Percentiles rank a stretch among this genome's conserved stretches.
Conservation (phyloP, 805 yeast species). For the Hanseniaspora valbyensis region DNA sequence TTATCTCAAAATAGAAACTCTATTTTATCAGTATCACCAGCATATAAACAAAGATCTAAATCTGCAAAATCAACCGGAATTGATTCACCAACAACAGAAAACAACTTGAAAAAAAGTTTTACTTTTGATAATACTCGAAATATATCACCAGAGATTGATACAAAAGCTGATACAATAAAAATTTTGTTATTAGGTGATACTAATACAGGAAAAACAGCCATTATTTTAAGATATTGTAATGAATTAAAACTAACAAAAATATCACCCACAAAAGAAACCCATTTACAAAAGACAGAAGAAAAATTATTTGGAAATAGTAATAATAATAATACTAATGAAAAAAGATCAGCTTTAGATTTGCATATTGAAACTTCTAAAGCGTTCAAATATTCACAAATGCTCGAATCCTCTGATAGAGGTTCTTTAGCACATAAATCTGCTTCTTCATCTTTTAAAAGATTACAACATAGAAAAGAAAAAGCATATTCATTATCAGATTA, state of each 20-base stretch:
- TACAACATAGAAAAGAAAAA: conserved; percentile 14
- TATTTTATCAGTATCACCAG: not conserved
- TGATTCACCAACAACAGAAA: not conserved
- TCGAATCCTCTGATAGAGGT: not conserved
- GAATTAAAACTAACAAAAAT: conserved; percentile 20
- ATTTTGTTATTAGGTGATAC: conserved; percentile 36
- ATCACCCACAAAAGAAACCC: not conserved
- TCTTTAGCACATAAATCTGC: not conserved
- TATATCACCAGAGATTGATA: conserved; percentile 10
- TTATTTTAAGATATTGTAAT: conserved; percentile 35
- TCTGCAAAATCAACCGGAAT: conserved; percentile 5
- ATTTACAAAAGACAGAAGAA: conserved; percentile 4
- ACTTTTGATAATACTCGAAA: not conserved
- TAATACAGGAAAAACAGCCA: conserved; percentile 40
- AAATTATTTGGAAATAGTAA: conserved; percentile 2
- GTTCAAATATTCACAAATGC: not conserved
- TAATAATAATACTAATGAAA: not conserved
- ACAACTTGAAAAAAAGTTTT: not conserved
- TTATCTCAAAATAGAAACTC: conserved; percentile 14
- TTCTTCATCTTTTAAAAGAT: not conserved
- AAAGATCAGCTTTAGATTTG: not conserved
- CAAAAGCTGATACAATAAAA: conserved; percentile 25
- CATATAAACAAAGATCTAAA: conserved; percentile 10
- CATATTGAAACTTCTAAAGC: not conserved
- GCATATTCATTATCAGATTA: conserved; percentile 29